Evolutionary conservation across 1,284 basidiomycete species (phyloP).

Genomic region (Marasmius fiardii): DNA sequence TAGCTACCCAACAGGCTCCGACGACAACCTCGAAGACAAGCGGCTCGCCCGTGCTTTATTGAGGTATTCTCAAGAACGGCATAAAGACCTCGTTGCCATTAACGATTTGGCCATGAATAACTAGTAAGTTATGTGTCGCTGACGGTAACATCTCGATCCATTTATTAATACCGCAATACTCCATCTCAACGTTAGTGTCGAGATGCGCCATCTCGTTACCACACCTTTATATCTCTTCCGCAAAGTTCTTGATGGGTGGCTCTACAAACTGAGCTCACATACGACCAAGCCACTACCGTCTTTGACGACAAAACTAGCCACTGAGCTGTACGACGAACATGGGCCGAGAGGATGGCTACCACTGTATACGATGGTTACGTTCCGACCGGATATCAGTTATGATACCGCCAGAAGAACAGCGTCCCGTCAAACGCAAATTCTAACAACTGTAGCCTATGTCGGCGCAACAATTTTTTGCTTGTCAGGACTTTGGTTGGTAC

Average conservation of each 20-base stretch:
- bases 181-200: constrained; percentile 52
- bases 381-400: constrained; percentile 92
- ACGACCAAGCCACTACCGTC: constrained; percentile 39
- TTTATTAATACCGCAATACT: constrained; percentile 6
- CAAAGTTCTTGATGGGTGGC: constrained; percentile 76
- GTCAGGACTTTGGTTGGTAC: constrained; percentile 37
- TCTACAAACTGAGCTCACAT: constrained; percentile 60
- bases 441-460: constrained; percentile 42
- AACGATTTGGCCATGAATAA: constrained; percentile 91
- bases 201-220: constrained; percentile 93
- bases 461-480: constrained; percentile 42
- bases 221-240: constrained; percentile 79
- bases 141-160: constrained; percentile 2
- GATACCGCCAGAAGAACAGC: constrained; percentile 66
- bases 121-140: constrained; percentile 64
- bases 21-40: constrained; percentile 44
- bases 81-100: constrained; percentile 89
- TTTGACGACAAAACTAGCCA: constrained; percentile 38
- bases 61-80: constrained; percentile 77
- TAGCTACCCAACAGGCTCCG: constrained; percentile 23
- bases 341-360: constrained; percentile 81
- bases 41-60: constrained; percentile 66
- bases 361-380: constrained; percentile 96
- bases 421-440: constrained; percentile 51
- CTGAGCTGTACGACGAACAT: constrained; percentile 50